Base-by-base conservation (phyloP, 1,284 basidiomycete species). In the Puccinia polysora region DNA sequence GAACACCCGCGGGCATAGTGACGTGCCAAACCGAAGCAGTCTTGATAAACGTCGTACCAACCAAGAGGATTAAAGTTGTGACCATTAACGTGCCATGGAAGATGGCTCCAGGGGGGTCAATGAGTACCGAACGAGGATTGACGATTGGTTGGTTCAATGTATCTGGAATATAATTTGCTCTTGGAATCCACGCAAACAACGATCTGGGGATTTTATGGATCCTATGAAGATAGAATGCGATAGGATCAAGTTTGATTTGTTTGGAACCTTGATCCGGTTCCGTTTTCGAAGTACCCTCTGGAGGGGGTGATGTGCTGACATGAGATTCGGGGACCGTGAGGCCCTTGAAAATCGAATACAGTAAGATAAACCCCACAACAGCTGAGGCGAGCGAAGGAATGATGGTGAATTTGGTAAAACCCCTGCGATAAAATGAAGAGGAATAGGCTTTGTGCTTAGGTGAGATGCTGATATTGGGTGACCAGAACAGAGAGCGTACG, bases 1-100 rank as follows among this genome's bases (percentile, higher is more conserved):
- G 79, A 0, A 85, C 79, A 0, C 92, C 93, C 38, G 93, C 92
- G 0, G 95, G 93, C n/a, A 91, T 83, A 0, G 87, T 90, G 58
- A 97, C 88, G 81, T 78, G 76, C 74, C 83, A 84, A 2, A 85
- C 91, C 65, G 84, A 40, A 14, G 50, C 68, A 52, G 80, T 83
- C 32, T 82, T 80, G 0, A 85, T 80, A 40, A 81, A 81, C 75
- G 81, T 85, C 68, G 86, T 85, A 0, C 83, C 85, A 1, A 88
- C 83, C 1, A 89, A 81, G 0, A 84, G 80, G 2, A 81, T 82
- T 6, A 89, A 81, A 2, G 86, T 86, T 0, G 82, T 77, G 0
- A 83, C 76, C 73, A 88, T 81, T 38, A 85, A 76, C 0, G 77
- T 74, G 4, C 81, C 79, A 12, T 83, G 82, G 73, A 84, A 85